Base-by-base conservation (phyloP, 805 yeast species). In the Torulaspora delbrueckii region DNA sequence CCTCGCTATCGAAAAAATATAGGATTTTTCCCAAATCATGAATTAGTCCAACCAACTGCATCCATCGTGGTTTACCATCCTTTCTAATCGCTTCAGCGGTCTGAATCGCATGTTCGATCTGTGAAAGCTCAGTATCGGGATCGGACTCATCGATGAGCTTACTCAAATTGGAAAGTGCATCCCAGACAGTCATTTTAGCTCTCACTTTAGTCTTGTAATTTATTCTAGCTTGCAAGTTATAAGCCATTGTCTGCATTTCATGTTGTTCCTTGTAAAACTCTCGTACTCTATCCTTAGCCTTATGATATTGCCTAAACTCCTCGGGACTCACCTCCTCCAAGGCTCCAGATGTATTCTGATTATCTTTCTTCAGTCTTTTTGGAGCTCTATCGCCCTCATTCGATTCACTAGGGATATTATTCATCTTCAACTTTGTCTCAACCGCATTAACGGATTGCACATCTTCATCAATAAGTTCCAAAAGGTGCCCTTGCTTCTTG, bases 91-190 rank as follows among this genome's bases (percentile, higher is more conserved):
- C 86, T 57, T 82, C 87, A 3, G 88, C 88, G 0, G 88, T 82
- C 61, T 82, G 88, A 19, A 82, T 58, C 2, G 87, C 87, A 60
- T 82, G 89, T 53, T 82, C 87, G 42, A 82, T 82, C 55, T 82
- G 88, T 0, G 86, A 80, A 18, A 82, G 67, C 57, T 82, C 86
- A 0, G 87, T 82, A 59, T 82, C 89, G 0, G 89, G 89, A 59
- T 82, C 89, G 42, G 83, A 76, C 42, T 82, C 87, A 59, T 82
- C 89, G 19, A 82, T 69, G 14, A 82, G 64, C 51, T 77, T 75
- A 57, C 82, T 82, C 31, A 82, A 66, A 49, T 76, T 77, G 44
- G 77, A 76, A 12, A 82, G 60, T 0, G 86, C 88, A 47, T 80
- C 86, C 89, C 89, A 82, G 5, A 82, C 73, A 0, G 84, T 70